Base-by-base conservation (phyloP, 2,329 filamentous ascomycete species). In the Emergomyces orientalis region DNA sequence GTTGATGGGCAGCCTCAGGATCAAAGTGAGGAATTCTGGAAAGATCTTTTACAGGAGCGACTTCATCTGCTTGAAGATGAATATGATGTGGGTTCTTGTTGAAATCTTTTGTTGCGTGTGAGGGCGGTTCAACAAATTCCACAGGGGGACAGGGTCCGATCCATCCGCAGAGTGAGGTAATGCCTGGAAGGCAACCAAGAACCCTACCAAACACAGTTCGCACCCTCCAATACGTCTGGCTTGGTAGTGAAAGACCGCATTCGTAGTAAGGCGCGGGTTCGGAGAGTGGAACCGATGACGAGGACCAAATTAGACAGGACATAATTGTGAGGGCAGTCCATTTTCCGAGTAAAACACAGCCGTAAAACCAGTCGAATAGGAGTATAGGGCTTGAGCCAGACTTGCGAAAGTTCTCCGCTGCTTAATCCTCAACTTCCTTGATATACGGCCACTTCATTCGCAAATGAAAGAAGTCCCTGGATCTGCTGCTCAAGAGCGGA, bases 231-330 rank as follows among this genome's bases (percentile, higher is more conserved):
- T 32, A 55, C 17, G 51, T 55, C 3, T 55, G 51, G 19, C 30
- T 55, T 55, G 30, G 51, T 32, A 55, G 30, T 34, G 51, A 55
- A 34, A 55, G 51, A 30, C 51, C 51, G 27, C 51, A 55, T 30
- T 55, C 17, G 11, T 55, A 55, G 51, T 34, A 55, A 8, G 27
- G 51, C 2, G 51, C 30, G 51, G 30, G 27, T 30, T 34, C 51
- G 9, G 51, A 19, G 19, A 55, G 17, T n/a, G 14, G 19, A 55
- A 55, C 30, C 27, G 30, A 55, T 9, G 51, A 37, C 30, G 51
- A 30, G 30, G 27, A 55, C 30, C 27, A 55, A 11, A 55, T 37
- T n/a, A 55, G 14, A 11, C 51, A 55, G 17, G 51, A 55, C 51
- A 34, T 34, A 7, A 55, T 55, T n/a, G 51, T 30, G 30, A 55